These are phyloP conservation scores for Sporothrix variecibatus DNA, from an alignment of 2,329 filamentous ascomycete species.

Conservation along the genomic window DNA sequence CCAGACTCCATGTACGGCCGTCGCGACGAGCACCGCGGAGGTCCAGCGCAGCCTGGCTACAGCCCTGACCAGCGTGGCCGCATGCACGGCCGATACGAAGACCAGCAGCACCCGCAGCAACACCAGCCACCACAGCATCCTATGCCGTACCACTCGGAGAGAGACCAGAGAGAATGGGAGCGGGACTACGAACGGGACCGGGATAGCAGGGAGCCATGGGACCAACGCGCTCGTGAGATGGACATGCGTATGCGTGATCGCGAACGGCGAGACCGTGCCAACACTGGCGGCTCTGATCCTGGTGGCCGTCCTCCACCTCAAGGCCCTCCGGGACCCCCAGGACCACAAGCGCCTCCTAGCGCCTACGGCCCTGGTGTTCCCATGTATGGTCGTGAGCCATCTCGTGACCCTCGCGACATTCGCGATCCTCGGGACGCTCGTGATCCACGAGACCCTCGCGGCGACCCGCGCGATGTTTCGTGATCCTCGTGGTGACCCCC, in stretches of 20 bases:
- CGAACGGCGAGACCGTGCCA: slow-evolving; percentile 45
- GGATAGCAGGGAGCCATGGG: slow-evolving; percentile 27
- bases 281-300: slow-evolving; percentile 26
- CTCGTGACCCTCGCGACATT: background rate
- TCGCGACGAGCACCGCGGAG: slow-evolving; percentile 49
- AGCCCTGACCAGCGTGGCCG: slow-evolving; percentile 52
- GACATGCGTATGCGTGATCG: slow-evolving; percentile 33
- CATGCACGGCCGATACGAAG: slow-evolving; percentile 52
- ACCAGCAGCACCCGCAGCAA: slow-evolving; percentile 34
- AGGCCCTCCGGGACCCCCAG: background rate
- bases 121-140: slow-evolving; percentile 42
- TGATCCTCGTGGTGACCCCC: slow-evolving; percentile 35
- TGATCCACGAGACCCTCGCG: slow-evolving; percentile 41
- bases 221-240: slow-evolving; percentile 42
- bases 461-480: background rate
- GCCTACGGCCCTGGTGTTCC: background rate
- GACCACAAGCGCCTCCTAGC: slow-evolving; percentile 28
- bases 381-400: background rate
- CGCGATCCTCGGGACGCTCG: background rate
- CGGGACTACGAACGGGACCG: slow-evolving; percentile 34
- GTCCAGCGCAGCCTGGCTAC: slow-evolving; percentile 48
- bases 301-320: slow-evolving; percentile 42
- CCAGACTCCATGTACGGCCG: slow-evolving; percentile 46
- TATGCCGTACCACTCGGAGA: slow-evolving; percentile 29
- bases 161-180: slow-evolving; percentile 27